Conservation (phyloP, 306 rosid genomes). For the Malus orientalis region DNA sequence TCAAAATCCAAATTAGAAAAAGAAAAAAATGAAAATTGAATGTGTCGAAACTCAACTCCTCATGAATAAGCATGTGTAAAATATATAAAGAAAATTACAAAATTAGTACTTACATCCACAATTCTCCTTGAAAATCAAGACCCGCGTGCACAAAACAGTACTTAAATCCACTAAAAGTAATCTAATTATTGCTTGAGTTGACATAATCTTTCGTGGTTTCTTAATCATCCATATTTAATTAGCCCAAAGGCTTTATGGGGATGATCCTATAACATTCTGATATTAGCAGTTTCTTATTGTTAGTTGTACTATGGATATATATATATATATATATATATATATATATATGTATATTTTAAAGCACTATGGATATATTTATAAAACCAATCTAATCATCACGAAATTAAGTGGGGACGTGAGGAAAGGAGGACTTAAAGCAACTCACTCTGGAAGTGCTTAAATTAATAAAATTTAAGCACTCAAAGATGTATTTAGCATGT, state of each 20-base stretch:
- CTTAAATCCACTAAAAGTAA: slow-evolving; percentile 16
- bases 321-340: no score
- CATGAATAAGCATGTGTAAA: background rate
- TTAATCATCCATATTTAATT: slow-evolving; percentile 28
- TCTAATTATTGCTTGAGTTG: slow-evolving; percentile 30
- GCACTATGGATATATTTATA: slow-evolving; percentile 16
- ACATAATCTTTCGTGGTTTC: slow-evolving; percentile 33
- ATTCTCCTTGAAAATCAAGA: slow-evolving; percentile 39
- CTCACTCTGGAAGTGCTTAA: slow-evolving; percentile 36
- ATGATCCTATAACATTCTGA: slow-evolving; percentile 25
- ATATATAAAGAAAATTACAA: slow-evolving; percentile 8
- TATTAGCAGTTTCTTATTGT: slow-evolving; percentile 12
- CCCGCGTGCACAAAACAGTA: slow-evolving; percentile 47
- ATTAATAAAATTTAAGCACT: slow-evolving; percentile 24
- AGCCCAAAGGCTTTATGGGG: slow-evolving; percentile 32
- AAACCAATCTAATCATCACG: slow-evolving; percentile 37
- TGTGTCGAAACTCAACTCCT: background rate
- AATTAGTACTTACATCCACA: slow-evolving; percentile 31
- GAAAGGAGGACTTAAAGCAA: slow-evolving; percentile 15
- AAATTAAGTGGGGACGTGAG: slow-evolving; percentile 43
- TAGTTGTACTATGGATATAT: slow-evolving; percentile 14
- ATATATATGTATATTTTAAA: no score
- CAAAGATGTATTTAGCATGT: slow-evolving; percentile 13
- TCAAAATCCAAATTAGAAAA: background rate
- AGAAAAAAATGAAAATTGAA: background rate